Evolutionary conservation across 2,329 filamentous ascomycete species (phyloP).

Genomic region (Phyllosticta ampelicida): DNA sequence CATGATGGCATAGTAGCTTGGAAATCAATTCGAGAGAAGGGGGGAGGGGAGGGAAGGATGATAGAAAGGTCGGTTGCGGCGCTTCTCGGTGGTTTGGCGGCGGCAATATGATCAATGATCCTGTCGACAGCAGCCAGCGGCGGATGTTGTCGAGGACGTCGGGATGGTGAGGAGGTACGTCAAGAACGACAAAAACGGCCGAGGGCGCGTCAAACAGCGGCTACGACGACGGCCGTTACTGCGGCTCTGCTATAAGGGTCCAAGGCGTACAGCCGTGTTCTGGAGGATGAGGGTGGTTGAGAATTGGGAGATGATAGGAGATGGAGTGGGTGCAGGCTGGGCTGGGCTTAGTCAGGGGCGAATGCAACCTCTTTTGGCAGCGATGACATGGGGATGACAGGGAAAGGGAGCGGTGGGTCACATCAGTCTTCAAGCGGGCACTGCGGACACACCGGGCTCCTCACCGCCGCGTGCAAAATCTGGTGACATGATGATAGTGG

Average conservation of each 20-base stretch:
- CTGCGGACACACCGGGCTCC: too few species aligned
- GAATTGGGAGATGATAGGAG: too few species aligned
- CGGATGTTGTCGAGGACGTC: neutral
- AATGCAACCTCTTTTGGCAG: too few species aligned
- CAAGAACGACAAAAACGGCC: too few species aligned
- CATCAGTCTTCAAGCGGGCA: too few species aligned
- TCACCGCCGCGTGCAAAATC: neutral
- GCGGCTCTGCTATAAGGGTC: slow-evolving; percentile 8
- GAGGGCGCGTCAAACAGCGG: neutral
- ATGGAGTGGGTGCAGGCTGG: neutral
- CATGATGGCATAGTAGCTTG: slow-evolving; percentile 3
- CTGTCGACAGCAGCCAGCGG: too few species aligned
- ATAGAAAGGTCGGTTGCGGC: neutral
- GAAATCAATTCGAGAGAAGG: too few species aligned
- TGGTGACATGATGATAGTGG: neutral
- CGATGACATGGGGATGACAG: too few species aligned
- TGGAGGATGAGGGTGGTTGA: neutral
- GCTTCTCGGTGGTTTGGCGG: neutral
- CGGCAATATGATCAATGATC: neutral
- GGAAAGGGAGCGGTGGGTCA: too few species aligned
- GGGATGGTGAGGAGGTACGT: neutral
- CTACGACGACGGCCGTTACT: neutral
- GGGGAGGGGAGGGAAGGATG: neutral
- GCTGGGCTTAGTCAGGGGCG: too few species aligned
- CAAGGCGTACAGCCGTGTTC: slow-evolving; percentile 3